phyloP scores from a whole-genome alignment of 345 rosid species.

The Bruguiera parviflora region DNA sequence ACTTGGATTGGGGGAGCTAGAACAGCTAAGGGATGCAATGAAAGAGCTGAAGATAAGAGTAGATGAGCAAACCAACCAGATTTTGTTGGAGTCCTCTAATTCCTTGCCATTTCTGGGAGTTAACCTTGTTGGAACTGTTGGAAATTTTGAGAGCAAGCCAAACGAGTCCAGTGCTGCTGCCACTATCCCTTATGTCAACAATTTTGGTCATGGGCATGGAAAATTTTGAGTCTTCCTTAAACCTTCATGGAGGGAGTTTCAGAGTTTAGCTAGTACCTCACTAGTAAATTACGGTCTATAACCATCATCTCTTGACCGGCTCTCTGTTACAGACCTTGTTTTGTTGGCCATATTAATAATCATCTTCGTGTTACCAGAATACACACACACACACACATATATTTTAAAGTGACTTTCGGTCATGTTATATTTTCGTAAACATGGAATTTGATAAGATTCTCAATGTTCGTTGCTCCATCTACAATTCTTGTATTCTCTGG shows the following conservation, averaged over 20 bases:
- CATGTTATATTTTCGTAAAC: too few species aligned
- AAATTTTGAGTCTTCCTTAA: neutral
- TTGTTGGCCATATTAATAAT: too few species aligned
- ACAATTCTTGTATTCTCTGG: too few species aligned
- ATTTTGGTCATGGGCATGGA: neutral
- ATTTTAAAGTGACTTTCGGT: too few species aligned
- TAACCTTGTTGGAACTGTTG: neutral
- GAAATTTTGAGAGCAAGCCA: neutral
- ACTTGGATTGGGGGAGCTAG: slow-evolving; percentile 20
- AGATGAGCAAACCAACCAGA: slow-evolving; percentile 10
- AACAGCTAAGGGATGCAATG: slow-evolving; percentile 24
- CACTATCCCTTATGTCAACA: neutral
- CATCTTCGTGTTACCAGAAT: too few species aligned
- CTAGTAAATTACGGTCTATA: too few species aligned
- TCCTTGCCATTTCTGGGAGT: neutral
- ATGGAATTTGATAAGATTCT: too few species aligned
- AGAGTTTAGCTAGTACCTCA: too few species aligned
- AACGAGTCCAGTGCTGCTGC: neutral
- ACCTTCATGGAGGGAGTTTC: neutral
- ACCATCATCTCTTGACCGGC: too few species aligned
- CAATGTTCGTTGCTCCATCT: too few species aligned
- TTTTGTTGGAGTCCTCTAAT: neutral
- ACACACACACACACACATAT: too few species aligned
- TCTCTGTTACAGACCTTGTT: too few species aligned
- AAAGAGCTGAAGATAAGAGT: slow-evolving; percentile 29